Percentiles rank a stretch among this genome's conserved stretches.
phyloP scores from a whole-genome alignment of 169 alveolate species.

The Cystoisospora suis region DNA sequence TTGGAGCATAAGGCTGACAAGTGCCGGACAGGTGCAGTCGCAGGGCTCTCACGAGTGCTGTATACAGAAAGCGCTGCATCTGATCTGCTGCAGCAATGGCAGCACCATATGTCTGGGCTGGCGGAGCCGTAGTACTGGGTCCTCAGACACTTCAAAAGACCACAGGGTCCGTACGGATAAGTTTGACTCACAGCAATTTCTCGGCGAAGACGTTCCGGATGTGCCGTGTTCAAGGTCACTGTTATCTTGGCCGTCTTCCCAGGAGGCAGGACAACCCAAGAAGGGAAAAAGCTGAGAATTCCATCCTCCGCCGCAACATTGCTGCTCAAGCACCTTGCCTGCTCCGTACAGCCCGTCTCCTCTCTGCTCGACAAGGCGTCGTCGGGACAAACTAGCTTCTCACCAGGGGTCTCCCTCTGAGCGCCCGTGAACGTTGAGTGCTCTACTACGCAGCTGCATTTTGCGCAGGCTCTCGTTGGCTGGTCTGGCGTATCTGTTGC shows the following conservation, averaged over 20 bases:
- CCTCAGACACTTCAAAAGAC: too few relatives aligned
- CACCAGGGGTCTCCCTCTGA: not conserved
- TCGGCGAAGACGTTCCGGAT: conserved; percentile 14
- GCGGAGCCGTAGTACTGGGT: too few relatives aligned
- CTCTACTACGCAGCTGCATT: conserved; percentile 4
- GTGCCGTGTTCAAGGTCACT: not conserved
- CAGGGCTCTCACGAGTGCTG: too few relatives aligned
- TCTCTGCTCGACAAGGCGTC: not conserved
- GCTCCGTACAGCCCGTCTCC: not conserved
- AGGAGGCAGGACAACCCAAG: conserved; percentile 7
- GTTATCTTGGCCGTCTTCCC: not conserved
- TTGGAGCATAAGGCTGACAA: too few relatives aligned
- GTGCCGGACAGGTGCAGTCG: too few relatives aligned
- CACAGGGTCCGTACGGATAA: not conserved
- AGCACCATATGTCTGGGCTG: too few relatives aligned
- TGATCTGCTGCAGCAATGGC: too few relatives aligned
- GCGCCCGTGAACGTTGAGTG: not conserved
- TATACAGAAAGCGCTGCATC: too few relatives aligned
- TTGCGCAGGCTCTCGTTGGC: conserved; percentile 12
- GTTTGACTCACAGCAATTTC: not conserved
- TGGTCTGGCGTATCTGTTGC: too few relatives aligned
- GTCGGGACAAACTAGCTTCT: not conserved
- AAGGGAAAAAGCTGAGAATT: not conserved
- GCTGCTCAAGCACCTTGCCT: not conserved
- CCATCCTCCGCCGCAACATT: not conserved